Evolutionary conservation across 768 basidiomycete species (phyloP), one percentile per base, ranked within the genome.

Genomic region (Phylloporus arenicola): DNA sequence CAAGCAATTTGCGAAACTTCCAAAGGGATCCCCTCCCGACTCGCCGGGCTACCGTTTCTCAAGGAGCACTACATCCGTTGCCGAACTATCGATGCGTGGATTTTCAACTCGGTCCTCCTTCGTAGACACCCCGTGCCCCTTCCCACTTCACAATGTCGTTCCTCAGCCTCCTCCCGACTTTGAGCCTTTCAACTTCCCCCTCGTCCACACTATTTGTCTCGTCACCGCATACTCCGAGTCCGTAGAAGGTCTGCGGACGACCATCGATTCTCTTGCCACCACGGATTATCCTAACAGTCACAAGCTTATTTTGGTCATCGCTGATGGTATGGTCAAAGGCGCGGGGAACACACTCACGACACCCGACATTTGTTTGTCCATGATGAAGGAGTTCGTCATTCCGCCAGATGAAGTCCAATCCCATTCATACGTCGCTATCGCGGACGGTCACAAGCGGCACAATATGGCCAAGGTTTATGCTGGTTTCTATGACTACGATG

Each of bases 401-500:
- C 71, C 82, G 0, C 79, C 84, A 0, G 74, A 84, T 19, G 92
- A 97, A 45, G 92, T 97, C 31, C 90, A 96, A 67, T 74, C 92
- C 3, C 90, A 95, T 58, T 95, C 92, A 24, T 99, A 98, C 63
- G 93, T 98, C 47, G 93, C 96, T 52, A 97, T 99, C 60, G 96
- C 96, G 14, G 95, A 99, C 64, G 96, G 96, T n/a, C 94, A 98
- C 77, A 98, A 96, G 72, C 81, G 92, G 31, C 96, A 98, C 76
- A 99, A 99, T 68, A 96, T 95, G 93, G 95, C 93, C 35, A 93
- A 94, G 71, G 93, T 98, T 35, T 97, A 88, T 62, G 94, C 96
- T 33, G 96, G 96, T 11, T 99, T 91, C 75, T 98, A 99, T 68
- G 81, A 84, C 54, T 99, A 98, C 69, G 92, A 97, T 63, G 80